Percentiles rank a stretch among this genome's conserved stretches.
phyloP scores from a whole-genome alignment of 495 filamentous ascomycete species.

The Lichenothelia convexa region DNA sequence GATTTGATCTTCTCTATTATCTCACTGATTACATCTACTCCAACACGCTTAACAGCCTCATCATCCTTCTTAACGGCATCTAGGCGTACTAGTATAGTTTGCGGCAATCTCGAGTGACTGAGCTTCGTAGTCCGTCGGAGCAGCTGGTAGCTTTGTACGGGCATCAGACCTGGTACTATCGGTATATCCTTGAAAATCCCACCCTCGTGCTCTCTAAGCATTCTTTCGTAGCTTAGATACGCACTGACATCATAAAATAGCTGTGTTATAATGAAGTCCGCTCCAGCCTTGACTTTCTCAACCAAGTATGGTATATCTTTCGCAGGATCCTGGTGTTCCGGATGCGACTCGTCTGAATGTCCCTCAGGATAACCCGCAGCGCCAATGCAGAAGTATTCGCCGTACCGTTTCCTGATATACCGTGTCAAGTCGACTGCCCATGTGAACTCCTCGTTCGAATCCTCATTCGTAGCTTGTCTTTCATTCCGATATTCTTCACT shows the following conservation, averaged over 20 bases:
- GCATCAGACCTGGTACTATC: conserved; percentile 93
- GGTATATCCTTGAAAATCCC: conserved; percentile 73
- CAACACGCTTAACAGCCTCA: conserved; percentile 63
- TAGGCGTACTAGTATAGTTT: conserved; percentile 45
- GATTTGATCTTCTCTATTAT: conserved; percentile 52
- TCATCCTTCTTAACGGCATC: conserved; percentile 76
- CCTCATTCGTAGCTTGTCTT: conserved; percentile 9
- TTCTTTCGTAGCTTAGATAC: conserved; percentile 60
- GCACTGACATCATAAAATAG: conserved; percentile 81
- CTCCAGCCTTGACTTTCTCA: conserved; percentile 79
- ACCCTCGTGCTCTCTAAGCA: conserved; percentile 63
- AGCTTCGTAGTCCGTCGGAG: conserved; percentile 89
- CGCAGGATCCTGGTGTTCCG: conserved; percentile 55
- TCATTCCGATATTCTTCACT: conserved; percentile 60
- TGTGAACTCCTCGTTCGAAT: conserved; percentile 62
- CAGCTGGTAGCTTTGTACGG: conserved; percentile 92
- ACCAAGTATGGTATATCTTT: conserved; percentile 78
- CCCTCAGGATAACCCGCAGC: conserved; percentile 92
- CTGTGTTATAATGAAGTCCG: conserved; percentile 99
- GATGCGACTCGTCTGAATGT: conserved; percentile 77
- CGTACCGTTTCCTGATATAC: conserved; percentile 71
- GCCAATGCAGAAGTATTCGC: conserved; percentile 93
- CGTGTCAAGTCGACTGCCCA: conserved; percentile 81
- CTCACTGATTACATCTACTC: conserved; percentile 48
- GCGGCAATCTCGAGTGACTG: conserved; percentile 68